phyloP scores from a whole-genome alignment of 768 basidiomycete species.

The Lentinula sp. region DNA sequence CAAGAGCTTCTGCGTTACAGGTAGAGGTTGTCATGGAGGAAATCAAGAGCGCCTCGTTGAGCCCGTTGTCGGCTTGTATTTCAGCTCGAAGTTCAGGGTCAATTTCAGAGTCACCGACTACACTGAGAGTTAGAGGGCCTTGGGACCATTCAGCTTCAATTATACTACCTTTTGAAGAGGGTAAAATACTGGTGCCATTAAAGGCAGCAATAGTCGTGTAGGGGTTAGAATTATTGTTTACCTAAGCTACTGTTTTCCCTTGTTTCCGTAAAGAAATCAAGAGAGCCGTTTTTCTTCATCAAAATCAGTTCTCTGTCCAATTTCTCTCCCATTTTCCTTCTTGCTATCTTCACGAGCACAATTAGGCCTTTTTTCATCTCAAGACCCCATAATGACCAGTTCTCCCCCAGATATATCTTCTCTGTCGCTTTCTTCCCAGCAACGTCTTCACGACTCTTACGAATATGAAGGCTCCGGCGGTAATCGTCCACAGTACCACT shows the following conservation, averaged over 20 bases:
- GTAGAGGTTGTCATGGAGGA: slow-evolving; percentile 19
- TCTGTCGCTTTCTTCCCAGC: slow-evolving; percentile 59
- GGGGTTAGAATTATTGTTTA: not conserved
- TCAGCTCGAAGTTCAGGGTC: not conserved
- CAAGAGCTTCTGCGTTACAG: slow-evolving; percentile 11
- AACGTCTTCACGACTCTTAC: slow-evolving; percentile 83
- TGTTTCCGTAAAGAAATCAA: not conserved
- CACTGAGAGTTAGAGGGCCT: slow-evolving; percentile 34
- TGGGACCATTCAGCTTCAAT: slow-evolving; percentile 54
- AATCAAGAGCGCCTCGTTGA: slow-evolving; percentile 10
- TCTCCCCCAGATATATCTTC: slow-evolving; percentile 78
- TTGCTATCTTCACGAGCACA: slow-evolving; percentile 4
- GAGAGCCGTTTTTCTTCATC: slow-evolving; percentile 1
- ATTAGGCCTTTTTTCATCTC: not conserved
- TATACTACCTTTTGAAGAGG: slow-evolving; percentile 36
- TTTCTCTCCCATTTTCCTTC: not conserved
- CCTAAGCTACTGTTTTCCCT: not conserved
- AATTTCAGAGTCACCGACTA: not conserved
- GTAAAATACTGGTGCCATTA: slow-evolving; percentile 36
- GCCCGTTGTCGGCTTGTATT: not conserved
- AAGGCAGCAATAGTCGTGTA: slow-evolving; percentile 29
- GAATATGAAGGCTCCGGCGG: slow-evolving; percentile 65
- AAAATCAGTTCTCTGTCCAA: not conserved
- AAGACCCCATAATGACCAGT: slow-evolving; percentile 58
- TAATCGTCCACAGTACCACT: slow-evolving; percentile 62